Evolutionary conservation across 495 filamentous ascomycete species (phyloP).

Genomic region (Sporormia fimetaria): DNA sequence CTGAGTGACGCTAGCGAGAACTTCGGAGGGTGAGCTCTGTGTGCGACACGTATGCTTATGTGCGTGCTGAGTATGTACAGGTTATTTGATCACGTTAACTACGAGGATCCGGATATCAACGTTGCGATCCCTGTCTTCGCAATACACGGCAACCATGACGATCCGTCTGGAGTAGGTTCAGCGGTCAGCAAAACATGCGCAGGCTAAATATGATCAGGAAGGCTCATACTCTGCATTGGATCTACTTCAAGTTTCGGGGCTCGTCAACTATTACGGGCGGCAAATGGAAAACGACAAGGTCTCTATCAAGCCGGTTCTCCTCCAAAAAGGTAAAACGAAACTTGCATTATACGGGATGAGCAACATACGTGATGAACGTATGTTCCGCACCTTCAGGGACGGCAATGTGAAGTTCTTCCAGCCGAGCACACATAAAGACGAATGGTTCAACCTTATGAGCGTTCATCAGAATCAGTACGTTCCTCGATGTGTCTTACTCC

Average conservation of each 20-base stretch:
- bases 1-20: constrained; percentile 83
- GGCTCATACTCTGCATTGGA: constrained; percentile 84
- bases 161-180: constrained; percentile 60
- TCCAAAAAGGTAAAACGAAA: constrained; percentile 92
- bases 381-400: constrained; percentile 87
- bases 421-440: constrained; percentile 66
- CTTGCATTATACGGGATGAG: constrained; percentile 91
- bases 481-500: constrained; percentile 1
- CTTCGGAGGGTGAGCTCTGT: constrained; percentile 49
- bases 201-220: constrained; percentile 38
- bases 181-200: background rate
- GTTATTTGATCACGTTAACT: constrained; percentile 87
- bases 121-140: constrained; percentile 96
- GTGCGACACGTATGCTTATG: background rate
- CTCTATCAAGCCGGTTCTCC: constrained; percentile 72
- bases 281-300: constrained; percentile 89
- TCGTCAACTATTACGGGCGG: constrained; percentile 93
- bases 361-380: constrained; percentile 89
- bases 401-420: constrained; percentile 88
- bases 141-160: constrained; percentile 98
- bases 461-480: constrained; percentile 89
- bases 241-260: constrained; percentile 75
- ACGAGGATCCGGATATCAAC: constrained; percentile 95
- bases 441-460: constrained; percentile 95
- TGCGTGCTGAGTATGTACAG: constrained; percentile 27